These are phyloP conservation scores for Buxus sempervirens DNA, from an alignment of 164 flowering plant species.

Conservation along the genomic window DNA sequence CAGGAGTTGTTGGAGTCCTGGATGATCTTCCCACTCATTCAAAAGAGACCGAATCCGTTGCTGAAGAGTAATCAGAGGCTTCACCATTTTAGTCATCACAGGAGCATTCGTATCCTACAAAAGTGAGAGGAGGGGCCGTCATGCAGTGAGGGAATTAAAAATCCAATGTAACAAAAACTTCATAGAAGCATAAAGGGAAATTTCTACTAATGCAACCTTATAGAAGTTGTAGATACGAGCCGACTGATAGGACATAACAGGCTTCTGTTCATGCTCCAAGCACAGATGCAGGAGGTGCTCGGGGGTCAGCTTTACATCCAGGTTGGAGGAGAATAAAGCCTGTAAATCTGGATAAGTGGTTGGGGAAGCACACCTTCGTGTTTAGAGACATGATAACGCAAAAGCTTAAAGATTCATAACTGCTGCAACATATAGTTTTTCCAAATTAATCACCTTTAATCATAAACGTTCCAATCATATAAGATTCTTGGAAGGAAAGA, in stretches of 20 bases:
- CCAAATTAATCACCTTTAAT: conserved; percentile 40
- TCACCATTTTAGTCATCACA: conserved; percentile 60
- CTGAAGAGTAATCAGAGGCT: conserved; percentile 43
- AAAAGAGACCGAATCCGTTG: conserved; percentile 36
- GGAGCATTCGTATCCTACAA: conserved; percentile 71
- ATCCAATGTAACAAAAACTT: neutral
- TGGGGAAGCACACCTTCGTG: too few species aligned
- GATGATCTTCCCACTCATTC: conserved; percentile 72
- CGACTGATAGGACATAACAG: conserved; percentile 25
- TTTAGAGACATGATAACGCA: too few species aligned
- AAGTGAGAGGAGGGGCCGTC: neutral
- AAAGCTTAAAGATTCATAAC: neutral
- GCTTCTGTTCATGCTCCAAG: conserved; percentile 49
- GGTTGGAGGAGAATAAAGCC: conserved; percentile 35
- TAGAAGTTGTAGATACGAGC: conserved; percentile 54
- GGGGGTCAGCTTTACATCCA: conserved; percentile 64
- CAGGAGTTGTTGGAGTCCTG: conserved; percentile 59
- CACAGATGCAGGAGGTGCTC: conserved; percentile 72
- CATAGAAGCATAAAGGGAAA: neutral
- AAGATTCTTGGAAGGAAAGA: conserved; percentile 55
- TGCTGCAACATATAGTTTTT: neutral
- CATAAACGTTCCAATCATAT: conserved; percentile 48
- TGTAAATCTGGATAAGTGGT: conserved; percentile 60
- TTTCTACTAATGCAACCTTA: conserved; percentile 43
- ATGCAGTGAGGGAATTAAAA: conserved; percentile 1